A percentile compares a stretch with the other conserved stretches of the same genome.
phyloP scores from a whole-genome alignment of 768 basidiomycete species.

The Clitopilus passeckerianus region DNA sequence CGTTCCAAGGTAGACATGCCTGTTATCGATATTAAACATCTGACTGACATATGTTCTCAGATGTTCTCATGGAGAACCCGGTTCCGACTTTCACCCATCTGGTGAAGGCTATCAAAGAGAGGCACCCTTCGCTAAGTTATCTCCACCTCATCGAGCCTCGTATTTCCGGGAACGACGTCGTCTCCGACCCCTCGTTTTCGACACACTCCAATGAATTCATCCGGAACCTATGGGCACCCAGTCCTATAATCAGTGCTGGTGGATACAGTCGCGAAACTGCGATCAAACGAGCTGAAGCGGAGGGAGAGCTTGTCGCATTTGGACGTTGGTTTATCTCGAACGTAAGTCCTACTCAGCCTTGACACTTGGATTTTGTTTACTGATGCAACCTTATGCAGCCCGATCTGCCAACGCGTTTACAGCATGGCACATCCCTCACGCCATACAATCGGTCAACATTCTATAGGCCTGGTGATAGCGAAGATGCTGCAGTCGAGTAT shows the following conservation, averaged over 20 bases:
- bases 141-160: constrained; percentile 44
- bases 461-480: background rate
- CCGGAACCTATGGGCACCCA: background rate
- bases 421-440: background rate
- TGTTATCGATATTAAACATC: background rate
- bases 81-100: constrained; percentile 50
- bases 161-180: constrained; percentile 10
- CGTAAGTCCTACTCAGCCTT: background rate
- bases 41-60: constrained; percentile 17
- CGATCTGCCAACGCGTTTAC: background rate
- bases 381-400: background rate
- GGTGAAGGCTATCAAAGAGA: constrained; percentile 29
- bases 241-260: background rate
- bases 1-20: constrained; percentile 26
- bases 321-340: constrained; percentile 1
- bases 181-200: constrained; percentile 5
- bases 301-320: background rate
- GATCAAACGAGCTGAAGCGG: background rate
- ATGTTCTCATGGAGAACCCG: constrained; percentile 52
- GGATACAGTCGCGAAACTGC: background rate
- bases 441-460: constrained; percentile 2
- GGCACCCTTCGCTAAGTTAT: constrained; percentile 43
- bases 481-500: background rate
- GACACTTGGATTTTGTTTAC: background rate
- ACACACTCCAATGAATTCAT: constrained; percentile 1